Conservation (phyloP, 192 early-diverging fungal genomes). For the Coemansia sp. region DNA sequence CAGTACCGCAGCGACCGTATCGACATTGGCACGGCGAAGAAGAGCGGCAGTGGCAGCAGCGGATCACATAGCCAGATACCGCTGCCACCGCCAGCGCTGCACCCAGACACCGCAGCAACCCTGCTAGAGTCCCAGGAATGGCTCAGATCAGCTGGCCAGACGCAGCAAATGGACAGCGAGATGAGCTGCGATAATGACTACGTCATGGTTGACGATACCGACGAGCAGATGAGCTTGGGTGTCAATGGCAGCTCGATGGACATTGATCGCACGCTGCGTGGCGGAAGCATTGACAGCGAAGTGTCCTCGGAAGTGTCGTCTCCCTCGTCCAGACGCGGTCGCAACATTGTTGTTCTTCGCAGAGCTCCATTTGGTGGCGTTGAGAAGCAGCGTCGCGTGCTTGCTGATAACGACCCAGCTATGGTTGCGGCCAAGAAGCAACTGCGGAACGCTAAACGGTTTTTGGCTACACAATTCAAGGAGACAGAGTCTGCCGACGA, state of each 20-base stretch:
- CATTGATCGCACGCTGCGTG: slow-evolving; percentile 31
- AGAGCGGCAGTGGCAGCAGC: slow-evolving; percentile 15
- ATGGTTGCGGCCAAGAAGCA: slow-evolving; percentile 41
- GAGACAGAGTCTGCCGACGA: neutral
- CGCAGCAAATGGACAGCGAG: neutral
- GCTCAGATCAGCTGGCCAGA: neutral
- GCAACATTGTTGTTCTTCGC: slow-evolving; percentile 35
- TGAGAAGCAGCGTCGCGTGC: slow-evolving; percentile 29
- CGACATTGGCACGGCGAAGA: neutral
- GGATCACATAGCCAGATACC: slow-evolving; percentile 22
- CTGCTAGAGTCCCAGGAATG: slow-evolving; percentile 5
- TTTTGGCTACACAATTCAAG: neutral
- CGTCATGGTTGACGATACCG: slow-evolving; percentile 42
- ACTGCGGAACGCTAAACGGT: slow-evolving; percentile 27
- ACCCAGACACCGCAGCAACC: slow-evolving; percentile 34
- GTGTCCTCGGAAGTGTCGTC: slow-evolving; percentile 10
- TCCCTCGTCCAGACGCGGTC: slow-evolving; percentile 25
- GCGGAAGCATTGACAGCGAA: slow-evolving; percentile 36
- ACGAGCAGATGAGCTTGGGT: neutral
- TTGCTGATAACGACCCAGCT: slow-evolving; percentile 28
- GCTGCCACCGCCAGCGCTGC: slow-evolving; percentile 20
- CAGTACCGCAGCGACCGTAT: slow-evolving; percentile 43
- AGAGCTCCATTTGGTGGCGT: slow-evolving; percentile 34
- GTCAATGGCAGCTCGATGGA: slow-evolving; percentile 23
- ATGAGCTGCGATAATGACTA: slow-evolving; percentile 40